These are phyloP conservation scores for Kuraishia hungarica DNA, from an alignment of 805 yeast genomes.

Conservation along the genomic window DNA sequence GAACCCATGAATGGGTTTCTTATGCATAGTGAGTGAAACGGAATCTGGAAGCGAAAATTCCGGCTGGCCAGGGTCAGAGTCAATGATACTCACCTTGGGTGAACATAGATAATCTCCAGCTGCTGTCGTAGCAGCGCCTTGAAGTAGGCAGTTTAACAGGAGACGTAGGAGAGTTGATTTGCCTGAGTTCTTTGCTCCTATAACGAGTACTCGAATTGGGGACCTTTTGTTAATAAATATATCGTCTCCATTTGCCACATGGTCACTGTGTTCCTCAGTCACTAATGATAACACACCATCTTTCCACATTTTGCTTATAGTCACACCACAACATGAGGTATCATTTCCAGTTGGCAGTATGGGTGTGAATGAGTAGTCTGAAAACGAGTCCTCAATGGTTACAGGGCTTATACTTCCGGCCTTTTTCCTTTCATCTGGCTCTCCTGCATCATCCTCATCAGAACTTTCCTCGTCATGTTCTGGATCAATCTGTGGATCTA, in stretches of 20 bases:
- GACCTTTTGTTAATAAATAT: background rate
- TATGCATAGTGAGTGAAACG: conserved; percentile 41
- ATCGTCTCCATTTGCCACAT: background rate
- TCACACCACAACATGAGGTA: conserved; percentile 14
- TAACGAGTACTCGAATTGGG: conserved; percentile 25
- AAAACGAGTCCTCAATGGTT: conserved; percentile 14
- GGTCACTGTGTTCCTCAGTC: background rate
- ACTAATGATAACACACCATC: conserved; percentile 4
- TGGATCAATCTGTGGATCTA: background rate
- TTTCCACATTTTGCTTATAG: conserved; percentile 19
- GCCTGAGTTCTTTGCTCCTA: conserved; percentile 73
- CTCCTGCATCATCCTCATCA: background rate
- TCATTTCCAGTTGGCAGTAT: conserved; percentile 19
- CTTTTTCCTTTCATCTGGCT: background rate
- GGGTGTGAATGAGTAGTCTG: conserved; percentile 30
- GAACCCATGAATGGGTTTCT: conserved; percentile 28
- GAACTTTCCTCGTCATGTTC: background rate
- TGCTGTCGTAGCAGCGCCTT: conserved; percentile 11
- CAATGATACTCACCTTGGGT: conserved; percentile 42
- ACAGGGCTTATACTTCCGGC: background rate
- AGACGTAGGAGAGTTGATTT: conserved; percentile 63
- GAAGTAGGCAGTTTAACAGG: conserved; percentile 36
- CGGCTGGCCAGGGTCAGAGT: conserved; percentile 87
- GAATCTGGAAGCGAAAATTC: conserved; percentile 69
- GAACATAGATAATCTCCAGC: conserved; percentile 8